Evolutionary conservation across 345 rosid species (phyloP), one percentile per base, ranked within the genome.

Genomic region (Dipteronia dyeriana): DNA sequence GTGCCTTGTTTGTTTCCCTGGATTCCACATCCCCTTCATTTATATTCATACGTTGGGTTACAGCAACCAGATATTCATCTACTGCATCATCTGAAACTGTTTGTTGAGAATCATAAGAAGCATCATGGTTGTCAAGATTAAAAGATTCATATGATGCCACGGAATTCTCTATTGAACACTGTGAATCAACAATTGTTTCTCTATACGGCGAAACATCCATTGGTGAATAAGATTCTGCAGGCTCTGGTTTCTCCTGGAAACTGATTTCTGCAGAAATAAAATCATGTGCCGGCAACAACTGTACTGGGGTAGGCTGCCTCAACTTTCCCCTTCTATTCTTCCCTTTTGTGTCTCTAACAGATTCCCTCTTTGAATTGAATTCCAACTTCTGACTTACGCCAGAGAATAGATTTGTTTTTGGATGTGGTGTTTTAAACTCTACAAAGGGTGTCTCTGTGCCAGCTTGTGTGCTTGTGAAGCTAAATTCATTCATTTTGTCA

Each of bases 141-240:
- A 79, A 75, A 82, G 88, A 80, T 77, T 84, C 92, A 80, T 89
- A 91, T 29, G 99, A 88, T 65, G 85, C 83, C 71, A 86, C 84
- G 75, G 97, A 87, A 71, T 82, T 77, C 85, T 88, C 93, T 82
- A 87, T 83, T 51, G 86, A 84, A 66, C 74, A 70, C 53, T 68
- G 76, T 74, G 84, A 57, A 66, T 84, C 87, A 65, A 85, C 76
- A 60, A 82, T 38, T 56, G 84, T 73, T 80, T 87, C 92, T 79
- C 65, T 91, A 76, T 88, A 92, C 0, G 97, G 91, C 31, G 99
- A 94, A 66, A 84, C 72, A 85, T 97, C 98, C 99, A 94, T 91
- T 7, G 94, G 97, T 53, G 95, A 91, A 87, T 78, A 90, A 49
- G 97, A 78, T 54, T 87, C 97, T 23, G 85, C 73, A 83, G 80